A percentile compares a stretch with the other conserved stretches of the same genome.
Conservation (phyloP, 345 rosid genomes). For the Mallotus nudiflorus region DNA sequence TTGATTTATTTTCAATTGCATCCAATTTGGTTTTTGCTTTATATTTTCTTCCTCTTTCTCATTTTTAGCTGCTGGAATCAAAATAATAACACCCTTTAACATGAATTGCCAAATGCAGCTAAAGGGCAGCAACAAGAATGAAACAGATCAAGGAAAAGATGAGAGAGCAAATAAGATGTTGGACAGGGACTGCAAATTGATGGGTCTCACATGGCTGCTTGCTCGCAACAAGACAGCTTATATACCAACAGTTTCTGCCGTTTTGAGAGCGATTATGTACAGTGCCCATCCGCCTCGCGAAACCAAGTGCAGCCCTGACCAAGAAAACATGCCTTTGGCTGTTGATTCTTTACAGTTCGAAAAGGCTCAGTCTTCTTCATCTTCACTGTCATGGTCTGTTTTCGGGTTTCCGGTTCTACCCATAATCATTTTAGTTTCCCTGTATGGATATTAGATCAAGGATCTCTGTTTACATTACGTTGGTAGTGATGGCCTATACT, state of each 20-base stretch:
- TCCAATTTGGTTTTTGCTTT: conserved; percentile 21
- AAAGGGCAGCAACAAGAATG: conserved; percentile 58
- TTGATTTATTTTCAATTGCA: conserved; percentile 38
- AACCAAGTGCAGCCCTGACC: conserved; percentile 91
- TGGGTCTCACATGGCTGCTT: conserved; percentile 99
- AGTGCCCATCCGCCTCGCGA: conserved; percentile 75
- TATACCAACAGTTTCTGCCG: conserved; percentile 98
- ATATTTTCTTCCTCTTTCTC: conserved; percentile 17
- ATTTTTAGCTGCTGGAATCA: not conserved
- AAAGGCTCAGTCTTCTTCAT: conserved; percentile 44
- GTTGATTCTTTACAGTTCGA: conserved; percentile 93
- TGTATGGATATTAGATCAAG: conserved; percentile 17
- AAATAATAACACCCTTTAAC: conserved; percentile 13
- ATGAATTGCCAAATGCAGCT: conserved; percentile 44
- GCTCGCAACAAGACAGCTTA: conserved; percentile 93
- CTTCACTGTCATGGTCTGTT: conserved; percentile 14
- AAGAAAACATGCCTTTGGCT: conserved; percentile 99
- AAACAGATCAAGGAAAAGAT: conserved; percentile 18
- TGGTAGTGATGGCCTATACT: not conserved
- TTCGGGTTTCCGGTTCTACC: conserved; percentile 36
- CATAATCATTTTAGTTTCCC: conserved; percentile 30
- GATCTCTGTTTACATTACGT: not conserved
- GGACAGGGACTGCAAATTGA: conserved; percentile 86
- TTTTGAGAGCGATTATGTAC: conserved; percentile 89
- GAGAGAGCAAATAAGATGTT: conserved; percentile 82